A percentile compares a stretch with the other conserved stretches of the same genome.
These are phyloP conservation scores for Linnemannia exigua DNA, from an alignment of 192 early-diverging fungal species.

Conservation along the genomic window DNA sequence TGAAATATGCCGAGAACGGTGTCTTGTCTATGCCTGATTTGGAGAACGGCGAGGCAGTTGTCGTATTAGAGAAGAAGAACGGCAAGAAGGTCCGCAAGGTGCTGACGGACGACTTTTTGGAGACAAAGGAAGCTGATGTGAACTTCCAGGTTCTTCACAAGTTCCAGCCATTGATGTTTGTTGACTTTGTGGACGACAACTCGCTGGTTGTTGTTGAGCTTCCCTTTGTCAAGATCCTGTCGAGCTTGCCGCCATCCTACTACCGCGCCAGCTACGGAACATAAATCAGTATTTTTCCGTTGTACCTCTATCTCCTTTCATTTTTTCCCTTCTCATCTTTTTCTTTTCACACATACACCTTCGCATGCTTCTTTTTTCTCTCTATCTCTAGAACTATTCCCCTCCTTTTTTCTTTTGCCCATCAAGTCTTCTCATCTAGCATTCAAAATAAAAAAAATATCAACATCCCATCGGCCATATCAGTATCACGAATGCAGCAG, in stretches of 20 bases:
- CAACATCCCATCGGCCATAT: background rate
- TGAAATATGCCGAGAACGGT: conserved; percentile 54
- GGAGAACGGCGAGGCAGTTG: conserved; percentile 53
- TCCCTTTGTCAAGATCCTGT: conserved; percentile 84
- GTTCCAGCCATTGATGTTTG: conserved; percentile 88
- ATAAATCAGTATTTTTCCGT: conserved; percentile 5
- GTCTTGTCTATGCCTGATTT: conserved; percentile 40
- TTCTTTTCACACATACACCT: background rate
- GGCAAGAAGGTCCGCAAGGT: conserved; percentile 25
- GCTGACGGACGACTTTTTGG: conserved; percentile 55
- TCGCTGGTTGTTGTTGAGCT: conserved; percentile 92
- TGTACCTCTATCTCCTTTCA: background rate
- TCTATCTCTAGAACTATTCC: conserved; percentile 7
- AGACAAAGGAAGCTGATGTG: conserved; percentile 62
- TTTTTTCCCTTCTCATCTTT: background rate
- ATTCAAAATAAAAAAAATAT: conserved; percentile 16
- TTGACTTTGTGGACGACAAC: conserved; percentile 77
- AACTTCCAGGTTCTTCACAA: conserved; percentile 82
- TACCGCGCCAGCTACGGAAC: conserved; percentile 89
- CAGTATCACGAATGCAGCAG: no score
- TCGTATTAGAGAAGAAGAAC: conserved; percentile 51
- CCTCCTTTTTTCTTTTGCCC: background rate
- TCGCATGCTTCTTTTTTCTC: conserved; percentile 1
- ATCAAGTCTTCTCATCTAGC: background rate
- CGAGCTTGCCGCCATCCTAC: conserved; percentile 84